Evolutionary conservation across 345 rosid genomes (phyloP).

Genomic region (Hypericum perforatum): DNA sequence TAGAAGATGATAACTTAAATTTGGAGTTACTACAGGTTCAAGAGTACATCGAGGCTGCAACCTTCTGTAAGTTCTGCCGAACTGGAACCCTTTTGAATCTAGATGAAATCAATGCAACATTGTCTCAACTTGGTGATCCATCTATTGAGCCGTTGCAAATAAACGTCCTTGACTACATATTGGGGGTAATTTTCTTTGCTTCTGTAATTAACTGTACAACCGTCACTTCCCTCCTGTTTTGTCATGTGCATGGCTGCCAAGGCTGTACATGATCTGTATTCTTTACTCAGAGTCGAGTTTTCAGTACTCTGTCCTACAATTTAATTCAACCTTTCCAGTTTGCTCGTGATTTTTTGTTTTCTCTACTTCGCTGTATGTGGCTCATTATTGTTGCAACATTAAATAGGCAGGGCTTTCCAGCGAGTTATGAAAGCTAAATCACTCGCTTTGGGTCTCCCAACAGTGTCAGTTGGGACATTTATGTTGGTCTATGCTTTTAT

Average conservation of each 20-base stretch:
- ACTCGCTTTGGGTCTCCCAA: too few relatives aligned
- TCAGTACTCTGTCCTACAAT: too few relatives aligned
- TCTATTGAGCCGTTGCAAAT: conserved; percentile 66
- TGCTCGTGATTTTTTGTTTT: too few relatives aligned
- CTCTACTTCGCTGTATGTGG: too few relatives aligned
- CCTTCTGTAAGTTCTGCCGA: conserved; percentile 71
- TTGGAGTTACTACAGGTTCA: conserved; percentile 52
- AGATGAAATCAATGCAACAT: conserved; percentile 60
- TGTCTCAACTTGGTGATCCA: conserved; percentile 58
- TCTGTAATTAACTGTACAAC: background rate
- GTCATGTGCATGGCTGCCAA: background rate
- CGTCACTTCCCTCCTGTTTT: background rate
- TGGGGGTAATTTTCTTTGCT: conserved; percentile 51
- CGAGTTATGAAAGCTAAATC: too few relatives aligned
- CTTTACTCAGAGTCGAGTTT: too few relatives aligned
- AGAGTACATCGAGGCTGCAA: conserved; percentile 93
- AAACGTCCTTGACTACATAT: conserved; percentile 80
- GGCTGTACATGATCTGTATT: too few relatives aligned
- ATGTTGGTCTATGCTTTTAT: too few relatives aligned
- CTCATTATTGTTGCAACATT: too few relatives aligned
- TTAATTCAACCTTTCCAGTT: too few relatives aligned
- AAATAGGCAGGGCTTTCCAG: too few relatives aligned
- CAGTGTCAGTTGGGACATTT: too few relatives aligned
- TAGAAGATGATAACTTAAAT: background rate
- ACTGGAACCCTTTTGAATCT: conserved; percentile 57